phyloP scores from a whole-genome alignment of 352 stramenopile species.

The Globisporangium recalcitrans region DNA sequence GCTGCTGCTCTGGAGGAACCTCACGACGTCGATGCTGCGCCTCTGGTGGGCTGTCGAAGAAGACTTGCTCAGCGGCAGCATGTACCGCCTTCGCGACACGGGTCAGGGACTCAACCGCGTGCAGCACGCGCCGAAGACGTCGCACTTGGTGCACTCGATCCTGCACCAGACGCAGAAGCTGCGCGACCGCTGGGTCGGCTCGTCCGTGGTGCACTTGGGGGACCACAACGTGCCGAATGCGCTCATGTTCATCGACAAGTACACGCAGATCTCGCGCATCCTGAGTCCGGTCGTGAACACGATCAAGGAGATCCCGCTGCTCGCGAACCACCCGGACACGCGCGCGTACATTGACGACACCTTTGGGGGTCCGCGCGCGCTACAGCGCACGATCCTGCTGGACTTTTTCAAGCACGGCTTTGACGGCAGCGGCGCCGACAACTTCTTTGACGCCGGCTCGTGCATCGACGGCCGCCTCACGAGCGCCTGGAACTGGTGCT shows the following conservation, averaged over 20 bases:
- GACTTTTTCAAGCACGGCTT: conserved; percentile 94
- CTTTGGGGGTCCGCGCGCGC: conserved; percentile 57
- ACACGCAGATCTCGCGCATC: conserved; percentile 85
- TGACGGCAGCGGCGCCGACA: conserved; percentile 89
- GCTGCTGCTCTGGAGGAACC: conserved; percentile 56
- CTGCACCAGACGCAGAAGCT: conserved; percentile 42
- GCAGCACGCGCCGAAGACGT: conserved; percentile 56
- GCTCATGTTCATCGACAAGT: conserved; percentile 95
- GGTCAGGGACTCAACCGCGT: conserved; percentile 66
- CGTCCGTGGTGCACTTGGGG: conserved; percentile 90
- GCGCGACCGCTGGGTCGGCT: conserved; percentile 71
- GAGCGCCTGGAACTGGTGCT: conserved; percentile 92
- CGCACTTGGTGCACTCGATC: conserved; percentile 45
- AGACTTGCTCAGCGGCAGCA: conserved; percentile 43
- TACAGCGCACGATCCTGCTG: conserved; percentile 79
- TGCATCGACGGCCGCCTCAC: conserved; percentile 92
- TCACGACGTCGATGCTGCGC: conserved; percentile 52
- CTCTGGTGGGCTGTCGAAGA: conserved; percentile 65
- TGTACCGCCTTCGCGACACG: conserved; percentile 59
- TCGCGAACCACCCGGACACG: conserved; percentile 40
- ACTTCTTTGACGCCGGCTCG: conserved; percentile 71
- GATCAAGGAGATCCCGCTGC: conserved; percentile 38
- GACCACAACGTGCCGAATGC: conserved; percentile 95
- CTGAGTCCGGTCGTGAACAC: conserved; percentile 60
- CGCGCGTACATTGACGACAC: conserved; percentile 65